Base-by-base conservation (phyloP, 2,329 filamentous ascomycete species). In the Bipolaris gigantea region DNA sequence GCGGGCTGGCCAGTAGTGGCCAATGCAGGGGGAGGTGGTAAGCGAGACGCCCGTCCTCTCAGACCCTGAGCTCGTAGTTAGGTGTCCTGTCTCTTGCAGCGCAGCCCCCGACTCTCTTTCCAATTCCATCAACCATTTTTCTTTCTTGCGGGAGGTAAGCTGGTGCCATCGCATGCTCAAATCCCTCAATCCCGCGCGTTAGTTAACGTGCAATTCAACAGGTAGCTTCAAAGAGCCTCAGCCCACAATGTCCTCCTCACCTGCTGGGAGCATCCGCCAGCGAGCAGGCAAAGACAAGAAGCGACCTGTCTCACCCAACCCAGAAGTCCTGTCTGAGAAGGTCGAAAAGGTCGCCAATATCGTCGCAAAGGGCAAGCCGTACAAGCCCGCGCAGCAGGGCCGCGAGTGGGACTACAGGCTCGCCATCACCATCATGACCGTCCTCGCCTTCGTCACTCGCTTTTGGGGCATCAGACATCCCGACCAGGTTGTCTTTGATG, bases 381-480 rank as follows among this genome's bases (percentile, higher is more conserved):
- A 73, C 57, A 65, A 65, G 53, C 55, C 69, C 5, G 55, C 48
- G 16, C 64, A 73, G 33, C 67, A 76, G 32, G 76, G 77, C 53
- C 82, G 83, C n/a, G 89, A 96, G 76, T 87, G 85, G 81, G 90
- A 95, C 68, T 95, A 97, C 81, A 87, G 89, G 81, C 75, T 94
- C 61, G 89, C 86, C 57, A 83, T 97, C 55, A 76, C 77, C 30
- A 73, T 96, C 63, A 87, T 96, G 71, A 97, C 93, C 2, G 69
- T 85, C 25, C 79, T 97, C 62, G 93, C 91, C 45, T 97, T 99
- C 71, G 71, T 92, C 59, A 97, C 94, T 43, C 85, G 94, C 59
- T 99, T 99, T 81, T 97, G 89, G 85, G 92, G 92, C 59, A 97
- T 99, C 74, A 90, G 84, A 73, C 92, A 97, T 76, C 94, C 94